phyloP scores from a whole-genome alignment of 805 yeast genomes.

The Kazachstania taianensis region DNA sequence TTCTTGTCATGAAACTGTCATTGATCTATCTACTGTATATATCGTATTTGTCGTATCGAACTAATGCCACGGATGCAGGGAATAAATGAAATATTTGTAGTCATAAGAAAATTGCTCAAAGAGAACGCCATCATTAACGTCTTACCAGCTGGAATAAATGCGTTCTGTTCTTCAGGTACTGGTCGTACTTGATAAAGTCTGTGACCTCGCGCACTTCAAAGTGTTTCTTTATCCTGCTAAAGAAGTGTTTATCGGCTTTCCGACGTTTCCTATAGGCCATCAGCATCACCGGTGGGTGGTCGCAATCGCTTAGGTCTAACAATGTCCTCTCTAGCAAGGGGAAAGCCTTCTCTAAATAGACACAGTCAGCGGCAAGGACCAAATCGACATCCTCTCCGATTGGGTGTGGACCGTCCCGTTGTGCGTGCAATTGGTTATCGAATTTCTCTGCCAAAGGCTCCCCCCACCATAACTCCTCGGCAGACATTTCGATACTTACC shows the following conservation, averaged over 20 bases:
- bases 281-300: constrained; percentile 33
- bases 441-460: constrained; percentile 8
- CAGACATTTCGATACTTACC: constrained; percentile 29
- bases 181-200: constrained; percentile 29
- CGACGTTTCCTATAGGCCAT: constrained; percentile 49
- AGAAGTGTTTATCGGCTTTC: constrained; percentile 32
- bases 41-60: no score
- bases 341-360: constrained; percentile 44
- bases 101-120: background rate
- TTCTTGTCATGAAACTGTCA: no score
- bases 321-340: constrained; percentile 42
- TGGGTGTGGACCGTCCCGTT: no score
- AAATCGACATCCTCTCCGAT: constrained; percentile 33
- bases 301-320: constrained; percentile 32
- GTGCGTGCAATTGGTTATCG: background rate
- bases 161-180: constrained; percentile 33
- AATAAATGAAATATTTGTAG: no score
- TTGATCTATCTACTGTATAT: no score
- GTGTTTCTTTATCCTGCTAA: constrained; percentile 25
- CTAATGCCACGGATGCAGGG: no score
- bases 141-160: constrained; percentile 33
- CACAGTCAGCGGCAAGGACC: constrained; percentile 51
- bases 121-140: no score
- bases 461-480: constrained; percentile 39
- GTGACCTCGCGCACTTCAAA: constrained; percentile 26